A percentile compares a stretch with the other conserved stretches of the same genome.
Evolutionary conservation across 2,329 filamentous ascomycete species (phyloP).

Genomic region (Colletotrichum liriopes): DNA sequence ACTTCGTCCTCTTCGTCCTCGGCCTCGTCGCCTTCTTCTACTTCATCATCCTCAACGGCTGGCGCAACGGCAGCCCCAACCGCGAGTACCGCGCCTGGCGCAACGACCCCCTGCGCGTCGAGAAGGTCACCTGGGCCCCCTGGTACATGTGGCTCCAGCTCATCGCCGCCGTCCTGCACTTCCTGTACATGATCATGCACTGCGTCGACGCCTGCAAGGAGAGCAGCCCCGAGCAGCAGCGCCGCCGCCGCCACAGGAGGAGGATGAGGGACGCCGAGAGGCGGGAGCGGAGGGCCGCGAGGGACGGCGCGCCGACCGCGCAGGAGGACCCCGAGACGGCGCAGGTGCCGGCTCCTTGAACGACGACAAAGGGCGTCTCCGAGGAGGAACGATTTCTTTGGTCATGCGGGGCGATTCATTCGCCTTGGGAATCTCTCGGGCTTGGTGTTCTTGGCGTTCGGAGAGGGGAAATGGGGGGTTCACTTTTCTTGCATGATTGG

Average conservation of each 20-base stretch:
- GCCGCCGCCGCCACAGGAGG: constrained; percentile 24
- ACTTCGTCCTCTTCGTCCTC: constrained; percentile 43
- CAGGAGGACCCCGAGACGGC: constrained; percentile 26
- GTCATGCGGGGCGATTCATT: not conserved
- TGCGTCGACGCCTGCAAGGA: constrained; percentile 43
- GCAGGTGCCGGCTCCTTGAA: constrained; percentile 12
- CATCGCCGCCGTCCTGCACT: constrained; percentile 43
- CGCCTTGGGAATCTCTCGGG: not conserved
- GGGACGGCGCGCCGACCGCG: not conserved
- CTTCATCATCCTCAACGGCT: constrained; percentile 44
- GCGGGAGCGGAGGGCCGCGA: constrained; percentile 1
- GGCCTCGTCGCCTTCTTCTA: constrained; percentile 45
- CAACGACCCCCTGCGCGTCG: constrained; percentile 40
- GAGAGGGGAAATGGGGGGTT: not conserved
- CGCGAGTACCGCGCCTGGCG: constrained; percentile 35
- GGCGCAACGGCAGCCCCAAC: constrained; percentile 37
- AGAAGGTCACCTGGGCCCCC: constrained; percentile 44
- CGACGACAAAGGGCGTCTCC: not conserved
- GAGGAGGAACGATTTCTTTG: not conserved
- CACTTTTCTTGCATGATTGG: constrained; percentile 5
- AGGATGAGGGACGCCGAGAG: constrained; percentile 24
- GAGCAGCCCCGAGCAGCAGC: constrained; percentile 9
- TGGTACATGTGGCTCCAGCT: constrained; percentile 47
- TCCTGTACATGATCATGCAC: constrained; percentile 45
- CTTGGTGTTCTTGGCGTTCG: constrained; percentile 20